phyloP scores from a whole-genome alignment of 805 yeast genomes.

The Saccharomyces paradoxus region DNA sequence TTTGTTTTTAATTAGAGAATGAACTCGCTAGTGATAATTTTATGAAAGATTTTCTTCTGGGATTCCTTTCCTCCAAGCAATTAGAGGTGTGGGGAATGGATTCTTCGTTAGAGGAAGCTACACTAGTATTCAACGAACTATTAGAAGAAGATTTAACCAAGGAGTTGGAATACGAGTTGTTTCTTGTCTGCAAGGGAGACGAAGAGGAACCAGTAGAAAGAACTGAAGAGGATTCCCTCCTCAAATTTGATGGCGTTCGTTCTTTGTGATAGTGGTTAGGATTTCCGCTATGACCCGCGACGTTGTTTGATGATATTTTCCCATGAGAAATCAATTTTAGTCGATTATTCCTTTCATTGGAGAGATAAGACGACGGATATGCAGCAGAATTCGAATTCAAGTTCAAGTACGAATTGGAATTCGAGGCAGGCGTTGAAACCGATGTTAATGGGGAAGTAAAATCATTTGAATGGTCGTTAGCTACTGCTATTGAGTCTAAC shows the following conservation, averaged over 20 bases:
- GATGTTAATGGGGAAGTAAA: background rate
- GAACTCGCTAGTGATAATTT: conserved; percentile 9
- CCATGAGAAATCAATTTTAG: background rate
- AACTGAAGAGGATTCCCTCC: conserved; percentile 1
- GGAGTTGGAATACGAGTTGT: background rate
- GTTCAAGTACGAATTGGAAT: background rate
- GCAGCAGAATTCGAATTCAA: background rate
- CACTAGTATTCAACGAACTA: background rate
- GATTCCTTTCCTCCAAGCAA: conserved; percentile 2
- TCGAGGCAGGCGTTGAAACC: background rate
- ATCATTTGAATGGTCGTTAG: background rate
- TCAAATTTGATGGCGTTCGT: background rate
- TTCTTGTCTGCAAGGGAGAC: background rate
- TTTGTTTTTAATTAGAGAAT: conserved; percentile 2
- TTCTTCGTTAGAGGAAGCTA: background rate
- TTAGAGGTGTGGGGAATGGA: background rate
- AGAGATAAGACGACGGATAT: background rate
- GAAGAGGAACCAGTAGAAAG: background rate
- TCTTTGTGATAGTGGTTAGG: background rate
- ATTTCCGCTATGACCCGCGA: background rate
- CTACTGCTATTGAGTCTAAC: conserved; percentile 18
- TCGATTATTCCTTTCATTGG: background rate
- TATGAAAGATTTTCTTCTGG: conserved; percentile 9
- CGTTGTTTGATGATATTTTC: background rate
- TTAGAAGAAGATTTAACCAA: background rate